Conservation (phyloP, 192 early-diverging fungal genomes). For the Mortierella claussenii region DNA sequence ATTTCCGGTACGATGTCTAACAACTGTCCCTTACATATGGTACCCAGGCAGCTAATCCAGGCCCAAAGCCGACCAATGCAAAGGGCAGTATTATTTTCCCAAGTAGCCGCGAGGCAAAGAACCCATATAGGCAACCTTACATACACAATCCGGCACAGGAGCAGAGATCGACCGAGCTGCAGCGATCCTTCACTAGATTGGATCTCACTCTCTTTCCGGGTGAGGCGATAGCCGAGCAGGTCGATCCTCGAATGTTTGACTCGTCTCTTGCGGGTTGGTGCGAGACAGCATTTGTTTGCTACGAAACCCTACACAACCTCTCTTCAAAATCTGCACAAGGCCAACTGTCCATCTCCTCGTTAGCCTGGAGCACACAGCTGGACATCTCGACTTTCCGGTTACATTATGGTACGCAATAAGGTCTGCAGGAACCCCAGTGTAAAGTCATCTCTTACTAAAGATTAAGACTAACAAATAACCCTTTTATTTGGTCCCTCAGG, state of each 20-base stretch:
- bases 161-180: not conserved
- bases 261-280: conserved; percentile 5
- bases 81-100: too few relatives aligned
- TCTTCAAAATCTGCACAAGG: conserved; percentile 11
- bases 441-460: not conserved
- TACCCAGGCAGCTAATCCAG: too few relatives aligned
- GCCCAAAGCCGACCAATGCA: too few relatives aligned
- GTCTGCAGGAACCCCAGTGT: too few relatives aligned
- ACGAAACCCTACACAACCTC: conserved; percentile 34
- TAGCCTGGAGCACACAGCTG: conserved; percentile 35
- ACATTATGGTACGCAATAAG: conserved; percentile 52
- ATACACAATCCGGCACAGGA: conserved; percentile 1
- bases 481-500: not conserved
- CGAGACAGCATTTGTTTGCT: conserved; percentile 19
- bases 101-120: too few relatives aligned
- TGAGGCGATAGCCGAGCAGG: not conserved
- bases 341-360: conserved; percentile 6
- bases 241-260: not conserved
- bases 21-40: too few relatives aligned
- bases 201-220: not conserved
- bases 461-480: too few relatives aligned
- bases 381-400: conserved; percentile 39
- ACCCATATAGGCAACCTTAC: too few relatives aligned
- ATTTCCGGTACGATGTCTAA: too few relatives aligned
- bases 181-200: not conserved